A percentile compares a stretch with the other conserved stretches of the same genome.
Conservation (phyloP, 2,329 filamentous ascomycete species). For the Cercospora sesami region DNA sequence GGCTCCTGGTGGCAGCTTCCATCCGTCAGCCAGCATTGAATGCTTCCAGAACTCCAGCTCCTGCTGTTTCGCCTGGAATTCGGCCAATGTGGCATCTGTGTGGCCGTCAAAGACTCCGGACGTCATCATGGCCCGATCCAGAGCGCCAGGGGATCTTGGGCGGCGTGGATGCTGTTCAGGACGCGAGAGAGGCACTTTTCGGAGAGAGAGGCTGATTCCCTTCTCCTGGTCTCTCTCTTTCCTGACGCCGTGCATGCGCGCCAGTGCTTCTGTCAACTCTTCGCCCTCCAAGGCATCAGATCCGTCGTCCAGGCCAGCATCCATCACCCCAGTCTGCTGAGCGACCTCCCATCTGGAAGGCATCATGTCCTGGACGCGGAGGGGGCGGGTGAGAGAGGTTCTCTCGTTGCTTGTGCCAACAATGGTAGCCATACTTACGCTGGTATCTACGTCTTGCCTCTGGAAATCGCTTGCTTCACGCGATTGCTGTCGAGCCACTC, state of each 20-base stretch:
- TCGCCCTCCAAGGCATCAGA: background rate
- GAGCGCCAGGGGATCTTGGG: background rate
- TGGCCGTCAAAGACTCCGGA: constrained; percentile 1
- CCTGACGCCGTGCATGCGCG: background rate
- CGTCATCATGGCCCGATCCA: background rate
- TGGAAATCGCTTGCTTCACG: background rate
- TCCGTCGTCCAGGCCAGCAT: background rate
- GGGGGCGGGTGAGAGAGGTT: background rate
- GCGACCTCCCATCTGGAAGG: background rate
- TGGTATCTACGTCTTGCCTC: background rate
- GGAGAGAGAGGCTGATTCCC: background rate
- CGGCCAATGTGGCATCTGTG: background rate
- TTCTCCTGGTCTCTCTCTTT: background rate
- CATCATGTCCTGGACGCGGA: background rate
- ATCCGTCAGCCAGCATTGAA: background rate
- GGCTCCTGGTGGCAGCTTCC: background rate
- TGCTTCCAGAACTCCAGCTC: background rate
- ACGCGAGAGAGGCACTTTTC: background rate
- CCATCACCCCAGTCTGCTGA: background rate
- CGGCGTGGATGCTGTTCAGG: background rate
- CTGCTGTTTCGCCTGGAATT: background rate
- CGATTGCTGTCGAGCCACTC: background rate
- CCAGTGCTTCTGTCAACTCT: background rate
- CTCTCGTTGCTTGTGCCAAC: background rate
- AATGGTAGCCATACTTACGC: background rate